Conservation (phyloP, 2,329 filamentous ascomycete genomes). For the Ascochyta fabae region DNA sequence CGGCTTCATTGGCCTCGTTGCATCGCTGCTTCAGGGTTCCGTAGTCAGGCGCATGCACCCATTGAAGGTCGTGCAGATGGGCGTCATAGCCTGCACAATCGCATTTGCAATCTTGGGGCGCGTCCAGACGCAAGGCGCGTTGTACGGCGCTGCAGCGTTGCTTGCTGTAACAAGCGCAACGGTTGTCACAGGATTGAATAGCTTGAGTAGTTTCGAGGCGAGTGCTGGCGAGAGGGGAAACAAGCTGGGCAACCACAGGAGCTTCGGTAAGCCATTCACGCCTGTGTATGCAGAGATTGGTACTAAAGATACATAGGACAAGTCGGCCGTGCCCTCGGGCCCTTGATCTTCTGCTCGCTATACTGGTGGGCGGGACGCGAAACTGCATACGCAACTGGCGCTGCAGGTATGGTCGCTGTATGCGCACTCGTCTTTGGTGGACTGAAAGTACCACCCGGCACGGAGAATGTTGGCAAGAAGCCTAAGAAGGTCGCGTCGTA, state of each 20-base stretch:
- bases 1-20: conserved; percentile 88
- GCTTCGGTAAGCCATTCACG: conserved; percentile 55
- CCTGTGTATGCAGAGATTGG: background rate
- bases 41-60: conserved; percentile 86
- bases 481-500: conserved; percentile 18
- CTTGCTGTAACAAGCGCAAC: conserved; percentile 91
- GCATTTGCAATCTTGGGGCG: conserved; percentile 82
- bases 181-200: conserved; percentile 92
- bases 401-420: conserved; percentile 79
- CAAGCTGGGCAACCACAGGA: conserved; percentile 83
- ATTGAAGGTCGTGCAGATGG: conserved; percentile 77
- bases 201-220: conserved; percentile 89
- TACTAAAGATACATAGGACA: conserved; percentile 67
- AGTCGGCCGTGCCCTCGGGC: conserved; percentile 83
- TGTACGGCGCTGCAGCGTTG: conserved; percentile 83
- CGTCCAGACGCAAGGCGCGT: conserved; percentile 68
- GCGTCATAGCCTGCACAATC: conserved; percentile 75
- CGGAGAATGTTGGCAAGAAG: conserved; percentile 40
- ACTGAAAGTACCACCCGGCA: conserved; percentile 68
- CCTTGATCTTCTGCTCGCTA: conserved; percentile 87
- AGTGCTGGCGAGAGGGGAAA: conserved; percentile 78
- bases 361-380: conserved; percentile 99
- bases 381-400: conserved; percentile 81
- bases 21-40: conserved; percentile 91
- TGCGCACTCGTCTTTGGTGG: conserved; percentile 72